These are phyloP conservation scores for Pestalotiopsis sp. DNA, from an alignment of 2,329 filamentous ascomycete genomes.

Conservation along the genomic window DNA sequence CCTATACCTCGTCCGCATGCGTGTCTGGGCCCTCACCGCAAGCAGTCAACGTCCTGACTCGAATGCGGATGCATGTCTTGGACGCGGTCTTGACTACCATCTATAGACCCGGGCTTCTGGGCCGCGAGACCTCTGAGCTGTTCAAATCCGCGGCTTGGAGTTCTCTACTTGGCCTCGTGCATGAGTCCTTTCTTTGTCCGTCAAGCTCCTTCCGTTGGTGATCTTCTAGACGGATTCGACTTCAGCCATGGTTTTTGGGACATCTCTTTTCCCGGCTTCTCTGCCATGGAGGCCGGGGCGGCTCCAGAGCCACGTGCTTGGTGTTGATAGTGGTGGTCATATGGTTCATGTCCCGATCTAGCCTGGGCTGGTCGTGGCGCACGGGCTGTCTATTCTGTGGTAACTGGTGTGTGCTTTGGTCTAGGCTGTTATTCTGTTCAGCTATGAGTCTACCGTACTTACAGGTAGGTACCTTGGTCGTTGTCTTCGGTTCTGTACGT, in stretches of 20 bases:
- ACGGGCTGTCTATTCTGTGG: not conserved
- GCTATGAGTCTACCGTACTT: no score
- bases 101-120: not conserved
- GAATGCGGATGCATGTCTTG: not conserved
- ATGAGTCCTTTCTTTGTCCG: not conserved
- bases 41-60: not conserved
- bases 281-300: not conserved
- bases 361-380: not conserved
- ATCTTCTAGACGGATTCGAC: not conserved
- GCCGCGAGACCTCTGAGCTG: not conserved
- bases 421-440: not conserved
- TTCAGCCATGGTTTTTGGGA: not conserved
- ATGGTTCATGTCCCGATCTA: not conserved
- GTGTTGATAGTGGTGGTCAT: not conserved
- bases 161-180: not conserved
- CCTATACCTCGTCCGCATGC: not conserved
- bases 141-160: not conserved
- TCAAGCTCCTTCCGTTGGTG: not conserved
- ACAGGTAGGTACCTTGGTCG: no score
- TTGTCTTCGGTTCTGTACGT: no score
- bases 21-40: not conserved
- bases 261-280: not conserved
- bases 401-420: not conserved
- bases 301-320: not conserved
- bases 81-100: not conserved